Evolutionary conservation across 805 yeast species (phyloP), one percentile per base, ranked within the genome.

Genomic region (Teunomyces kruisii): DNA sequence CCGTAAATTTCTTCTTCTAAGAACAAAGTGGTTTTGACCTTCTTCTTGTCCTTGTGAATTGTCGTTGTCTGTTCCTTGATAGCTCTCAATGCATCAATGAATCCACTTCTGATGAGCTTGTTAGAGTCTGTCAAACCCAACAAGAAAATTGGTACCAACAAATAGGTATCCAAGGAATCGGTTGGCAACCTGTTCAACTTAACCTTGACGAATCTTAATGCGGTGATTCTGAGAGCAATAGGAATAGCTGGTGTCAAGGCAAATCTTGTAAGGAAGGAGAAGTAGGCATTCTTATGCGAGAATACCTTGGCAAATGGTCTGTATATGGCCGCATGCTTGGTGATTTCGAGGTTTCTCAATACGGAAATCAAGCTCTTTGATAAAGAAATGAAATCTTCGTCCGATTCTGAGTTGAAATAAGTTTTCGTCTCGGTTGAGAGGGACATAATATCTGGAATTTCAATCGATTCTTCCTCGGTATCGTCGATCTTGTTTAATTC

Each of bases 1-100:
- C 85, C 89, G 58, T 85, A 91, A 12, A 89, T 70, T 38, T 74
- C 70, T 13, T 78, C 72, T 26, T 74, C 75, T 62, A 84, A 61
- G 50, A 78, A 74, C 44, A 81, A 57, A 1, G 45, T 31, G 10
- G 60, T 48, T 33, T 63, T 57, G n/a, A 70, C 54, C 44, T 72
- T 74, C 42, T 53, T 58, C 39, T 13, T 67, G 49, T 43, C 52
- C 12, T 43, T 44, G 40, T 61, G 62, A 42, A 80, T 49, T 16
- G 73, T 58, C 10, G 62, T 66, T 39, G 68, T 58, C 2, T 75
- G 69, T 33, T 68, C 67, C 4, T 58, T 49, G 24, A 65, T 48
- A 13, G 56, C 30, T 31, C 40, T 49, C 30, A 68, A 52, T 8
- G 59, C 32, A 16, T 54, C 59, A 10, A 51, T 47, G 32, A 57